Conservation (phyloP, 371 early-diverging fungal species). For the Rhizopus stolonifer region DNA sequence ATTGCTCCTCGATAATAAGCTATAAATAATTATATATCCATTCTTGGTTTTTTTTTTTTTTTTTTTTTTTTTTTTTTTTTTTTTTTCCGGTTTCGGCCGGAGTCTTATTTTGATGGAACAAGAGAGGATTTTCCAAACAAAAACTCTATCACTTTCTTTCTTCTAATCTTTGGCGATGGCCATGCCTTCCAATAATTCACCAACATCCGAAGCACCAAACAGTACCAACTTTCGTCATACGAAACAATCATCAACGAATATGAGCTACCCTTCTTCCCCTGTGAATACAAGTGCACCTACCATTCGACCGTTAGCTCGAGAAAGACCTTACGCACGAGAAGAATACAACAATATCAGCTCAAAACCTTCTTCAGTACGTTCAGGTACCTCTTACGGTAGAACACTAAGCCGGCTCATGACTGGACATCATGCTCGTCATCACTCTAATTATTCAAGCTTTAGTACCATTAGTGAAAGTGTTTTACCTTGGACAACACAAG, state of each 20-base stretch:
- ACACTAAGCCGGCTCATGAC: conserved; percentile 24
- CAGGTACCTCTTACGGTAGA: conserved; percentile 41
- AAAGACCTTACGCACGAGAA: conserved; percentile 41
- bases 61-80: too few relatives aligned
- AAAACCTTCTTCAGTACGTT: conserved; percentile 43
- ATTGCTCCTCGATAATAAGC: too few relatives aligned
- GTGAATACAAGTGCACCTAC: background rate
- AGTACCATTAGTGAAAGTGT: conserved; percentile 65
- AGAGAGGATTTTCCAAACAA: too few relatives aligned
- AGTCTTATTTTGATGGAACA: too few relatives aligned
- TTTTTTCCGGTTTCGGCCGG: too few relatives aligned
- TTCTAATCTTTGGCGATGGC: background rate
- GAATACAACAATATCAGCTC: conserved; percentile 19
- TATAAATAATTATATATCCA: too few relatives aligned
- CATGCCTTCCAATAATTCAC: background rate
- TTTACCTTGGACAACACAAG: conserved; percentile 62
- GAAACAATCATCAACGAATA: background rate
- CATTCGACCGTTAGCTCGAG: conserved; percentile 29
- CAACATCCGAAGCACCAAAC: background rate
- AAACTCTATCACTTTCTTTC: too few relatives aligned
- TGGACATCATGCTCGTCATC: conserved; percentile 46
- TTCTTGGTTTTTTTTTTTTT: too few relatives aligned
- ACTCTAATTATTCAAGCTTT: conserved; percentile 56
- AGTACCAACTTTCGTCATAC: background rate
- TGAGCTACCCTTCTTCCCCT: background rate